Base-by-base conservation (phyloP, 441 rosid genomes). In the Melianthus villosus region DNA sequence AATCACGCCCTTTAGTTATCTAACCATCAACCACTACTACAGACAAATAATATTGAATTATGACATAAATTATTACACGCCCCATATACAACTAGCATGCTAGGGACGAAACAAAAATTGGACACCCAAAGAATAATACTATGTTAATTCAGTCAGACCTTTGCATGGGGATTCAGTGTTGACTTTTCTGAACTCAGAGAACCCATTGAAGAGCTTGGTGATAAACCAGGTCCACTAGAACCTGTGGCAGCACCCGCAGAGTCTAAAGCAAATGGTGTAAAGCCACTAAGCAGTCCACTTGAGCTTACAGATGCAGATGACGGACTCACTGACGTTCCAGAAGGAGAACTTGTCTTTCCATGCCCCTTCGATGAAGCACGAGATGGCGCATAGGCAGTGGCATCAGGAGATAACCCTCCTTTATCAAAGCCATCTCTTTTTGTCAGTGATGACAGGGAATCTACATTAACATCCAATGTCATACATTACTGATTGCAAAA, bases 121-220 rank as follows among this genome's bases (percentile, higher is more conserved):
- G n/a, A n/a, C n/a, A n/a, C n/a, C n/a, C n/a, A n/a, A n/a, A n/a
- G n/a, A n/a, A n/a, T n/a, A n/a, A n/a, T n/a, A n/a, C n/a, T n/a
- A n/a, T n/a, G n/a, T n/a, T n/a, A n/a, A n/a, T n/a, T 17, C 13
- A 26, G 48, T 37, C 37, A 23, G 23, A 89, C 98, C 98, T 81
- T 79, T 15, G 94, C 92, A 67, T 77, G 43, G 34, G 92, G 92
- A 55, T 89, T 78, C 42, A 79, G 64, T 1, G 79, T 63, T 54
- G 96, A 81, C 60, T 69, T 72, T 64, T 76, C 95, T 25, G 94
- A 72, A 33, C 89, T 64, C 38, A 73, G 50, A 37, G 94, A 84
- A 31, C 92, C 85, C 50, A 79, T 28, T 48, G 96, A 81, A 11
- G 96, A 84, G 71, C 83, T 81, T 50, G 95, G 92, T 14, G 97